Base-by-base conservation (phyloP, 805 yeast genomes). In the Jamesozyma piceae region DNA sequence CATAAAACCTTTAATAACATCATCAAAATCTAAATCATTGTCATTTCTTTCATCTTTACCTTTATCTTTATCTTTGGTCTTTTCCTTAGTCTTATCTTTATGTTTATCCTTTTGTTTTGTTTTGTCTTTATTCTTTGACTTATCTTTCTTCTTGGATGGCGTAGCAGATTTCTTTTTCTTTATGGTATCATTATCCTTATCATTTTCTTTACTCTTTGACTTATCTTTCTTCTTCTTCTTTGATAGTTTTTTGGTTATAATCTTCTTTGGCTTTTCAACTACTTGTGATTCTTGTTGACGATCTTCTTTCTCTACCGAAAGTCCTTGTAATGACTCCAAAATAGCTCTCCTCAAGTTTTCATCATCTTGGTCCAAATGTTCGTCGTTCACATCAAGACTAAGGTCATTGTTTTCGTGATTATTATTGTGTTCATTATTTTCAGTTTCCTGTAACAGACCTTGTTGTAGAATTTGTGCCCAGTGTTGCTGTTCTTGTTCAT, bases 311-410 rank as follows among this genome's bases (percentile, higher is more conserved):
- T 44, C 50, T 17, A 36, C 36, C 14, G 35, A 30, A 22, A 38
- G 4, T 22, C 19, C 29, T 32, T 58, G 56, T 32, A 61, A 40
- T 1, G 64, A 57, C 20, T 57, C 58, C 19, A 61, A 38, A 41
- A 61, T 61, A 14, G 65, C 65, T 19, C 49, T 52, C 44, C 65
- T 49, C 13, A 61, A 46, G 39, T 58, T 54, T 39, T 57, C 63
- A 41, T 61, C 65, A 39, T 59, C 65, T 38, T 58, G 62, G 40
- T 61, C 65, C 26, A 61, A 36, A 28, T 50, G 45, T 5, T 52
- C 52, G 15, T 35, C 19, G 11, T 41, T 18, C 9, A 14, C 32
- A 4, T 31, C 34, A n/a, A 33, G 26, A 20, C 31, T 38, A 21
- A 41, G 38, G 8, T 30, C 31, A 8, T 32, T 20, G 33, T 50